Base-by-base conservation (phyloP, 2,329 filamentous ascomycete genomes). In the Torrubiellomyces zombiae region DNA sequence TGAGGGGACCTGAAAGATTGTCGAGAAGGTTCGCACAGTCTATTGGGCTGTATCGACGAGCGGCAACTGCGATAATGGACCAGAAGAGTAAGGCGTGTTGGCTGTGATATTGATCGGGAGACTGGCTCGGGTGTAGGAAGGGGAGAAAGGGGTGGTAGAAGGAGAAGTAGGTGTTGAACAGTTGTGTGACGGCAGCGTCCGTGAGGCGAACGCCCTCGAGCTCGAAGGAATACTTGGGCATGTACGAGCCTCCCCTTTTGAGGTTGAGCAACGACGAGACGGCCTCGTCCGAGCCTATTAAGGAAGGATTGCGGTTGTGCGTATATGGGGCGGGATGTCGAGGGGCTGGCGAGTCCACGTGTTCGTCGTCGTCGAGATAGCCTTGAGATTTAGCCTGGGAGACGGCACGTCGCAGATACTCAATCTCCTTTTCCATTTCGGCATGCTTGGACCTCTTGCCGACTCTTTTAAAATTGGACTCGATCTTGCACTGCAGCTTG, bases 81-180 rank as follows among this genome's bases (percentile, higher is more conserved):
- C 83, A 93, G 50, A 92, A 92, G 2, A 93, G 63, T 9, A 93
- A 59, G 4, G 74, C 72, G 25, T 82, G 77, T 39, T 86, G 75
- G 31, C 73, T 65, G 42, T 77, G 77, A 45, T 80, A 89, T 29
- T 71, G 59, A 23, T 89, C 76, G 2, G 81, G 75, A 1, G 66
- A 53, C 35, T 74, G 69, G 7, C 60, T 44, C 5, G 69, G 60
- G 38, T 73, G 76, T 35, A 86, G 63, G 40, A 86, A 77, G 1
- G 79, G 78, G 10, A 86, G 53, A 43, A 79, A 86, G 2, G 70
- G 73, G 44, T 89, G 79, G 45, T 83, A 86, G 40, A 60, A 69
- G 32, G 59, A 55, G 54, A 81, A 86, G 51, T 76, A 86, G 40
- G 80, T 71, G 50, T 63, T 60, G 50, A 83, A 83, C 13, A 85